A percentile compares a stretch with the other conserved stretches of the same genome.
phyloP scores from a whole-genome alignment of 345 rosid genomes.

The Anastatica hierochuntica region DNA sequence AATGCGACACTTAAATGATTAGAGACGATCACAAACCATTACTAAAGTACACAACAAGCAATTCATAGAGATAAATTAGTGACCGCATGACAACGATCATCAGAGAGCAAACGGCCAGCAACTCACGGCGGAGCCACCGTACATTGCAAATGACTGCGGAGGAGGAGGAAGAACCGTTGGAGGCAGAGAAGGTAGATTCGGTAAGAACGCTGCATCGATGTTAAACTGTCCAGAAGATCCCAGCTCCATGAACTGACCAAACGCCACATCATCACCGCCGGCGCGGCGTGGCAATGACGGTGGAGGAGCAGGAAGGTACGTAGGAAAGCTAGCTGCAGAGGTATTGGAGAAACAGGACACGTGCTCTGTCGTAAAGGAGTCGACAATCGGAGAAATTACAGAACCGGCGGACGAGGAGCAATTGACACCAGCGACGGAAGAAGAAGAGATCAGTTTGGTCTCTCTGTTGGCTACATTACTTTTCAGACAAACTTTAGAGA shows the following conservation, averaged over 20 bases:
- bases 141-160: slow-evolving; percentile 6
- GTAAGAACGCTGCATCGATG: slow-evolving; percentile 5
- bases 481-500: slow-evolving; percentile 78
- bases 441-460: slow-evolving; percentile 11
- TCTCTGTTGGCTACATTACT: slow-evolving; percentile 28
- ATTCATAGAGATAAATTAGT: neutral
- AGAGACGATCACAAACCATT: neutral
- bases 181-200: slow-evolving; percentile 25
- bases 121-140: slow-evolving; percentile 15
- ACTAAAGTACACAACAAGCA: no score
- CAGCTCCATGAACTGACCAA: slow-evolving; percentile 6
- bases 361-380: slow-evolving; percentile 47
- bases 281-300: slow-evolving; percentile 15
- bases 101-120: slow-evolving; percentile 25
- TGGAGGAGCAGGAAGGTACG: slow-evolving; percentile 1
- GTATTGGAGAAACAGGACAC: slow-evolving; percentile 99
- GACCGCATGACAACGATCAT: no score
- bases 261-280: slow-evolving; percentile 13
- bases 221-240: neutral
- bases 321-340: slow-evolving; percentile 22
- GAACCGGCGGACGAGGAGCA: slow-evolving; percentile 28
- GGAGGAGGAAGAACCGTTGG: slow-evolving; percentile 12
- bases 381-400: slow-evolving; percentile 6
- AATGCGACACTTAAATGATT: neutral
- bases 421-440: slow-evolving; percentile 24